Evolutionary conservation across 129 eudicot genomes (phyloP).

Genomic region (Chrysanthemum makinoi): DNA sequence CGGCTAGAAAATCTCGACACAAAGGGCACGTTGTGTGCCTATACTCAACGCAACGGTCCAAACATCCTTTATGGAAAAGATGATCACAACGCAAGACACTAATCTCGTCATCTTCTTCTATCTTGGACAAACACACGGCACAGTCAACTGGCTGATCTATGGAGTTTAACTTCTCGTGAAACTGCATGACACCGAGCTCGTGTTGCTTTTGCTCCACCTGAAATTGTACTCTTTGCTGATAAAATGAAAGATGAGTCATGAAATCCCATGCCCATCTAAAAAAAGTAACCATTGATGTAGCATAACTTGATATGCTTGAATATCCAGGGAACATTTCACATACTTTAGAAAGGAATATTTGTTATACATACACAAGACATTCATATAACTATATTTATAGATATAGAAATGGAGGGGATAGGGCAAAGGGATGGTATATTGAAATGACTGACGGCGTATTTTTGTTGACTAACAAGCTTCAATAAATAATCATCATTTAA

Average conservation of each 20-base stretch:
- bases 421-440: background rate
- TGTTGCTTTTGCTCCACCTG: background rate
- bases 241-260: conserved; percentile 26
- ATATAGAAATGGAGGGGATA: background rate
- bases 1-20: conserved; percentile 31
- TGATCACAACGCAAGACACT: conserved; percentile 29
- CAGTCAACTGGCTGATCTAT: conserved; percentile 17
- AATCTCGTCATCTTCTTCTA: conserved; percentile 32
- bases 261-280: conserved; percentile 25
- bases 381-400: background rate
- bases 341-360: background rate
- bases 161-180: background rate
- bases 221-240: conserved; percentile 16
- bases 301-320: conserved; percentile 7
- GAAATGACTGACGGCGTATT: background rate
- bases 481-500: background rate
- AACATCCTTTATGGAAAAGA: conserved; percentile 38
- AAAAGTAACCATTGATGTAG: background rate
- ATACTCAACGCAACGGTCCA: conserved; percentile 30
- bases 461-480: conserved; percentile 16
- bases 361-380: background rate
- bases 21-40: conserved; percentile 31
- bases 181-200: background rate
- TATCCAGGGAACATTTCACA: conserved; percentile 5
- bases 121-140: conserved; percentile 29